Percentiles rank a stretch among this genome's conserved stretches.
phyloP scores from a whole-genome alignment of 2,329 filamentous ascomycete genomes.

The Trichoderma koningiopsis region DNA sequence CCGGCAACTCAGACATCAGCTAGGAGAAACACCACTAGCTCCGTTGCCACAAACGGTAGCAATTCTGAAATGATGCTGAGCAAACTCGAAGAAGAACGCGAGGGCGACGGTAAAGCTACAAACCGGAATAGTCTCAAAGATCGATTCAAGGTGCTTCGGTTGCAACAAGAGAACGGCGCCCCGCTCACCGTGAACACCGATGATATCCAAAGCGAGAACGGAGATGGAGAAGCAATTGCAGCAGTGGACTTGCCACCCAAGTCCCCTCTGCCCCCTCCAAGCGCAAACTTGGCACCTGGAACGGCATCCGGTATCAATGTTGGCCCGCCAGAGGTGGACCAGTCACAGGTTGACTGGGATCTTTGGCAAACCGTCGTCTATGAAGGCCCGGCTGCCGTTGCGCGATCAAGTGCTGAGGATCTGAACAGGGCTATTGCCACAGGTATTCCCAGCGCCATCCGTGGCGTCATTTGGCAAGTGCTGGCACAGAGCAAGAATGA shows the following conservation, averaged over 20 bases:
- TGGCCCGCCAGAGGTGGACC: slow-evolving; percentile 69
- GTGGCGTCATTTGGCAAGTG: slow-evolving; percentile 99
- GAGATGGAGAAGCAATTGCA: slow-evolving; percentile 32
- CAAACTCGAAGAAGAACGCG: slow-evolving; percentile 72
- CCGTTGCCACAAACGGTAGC: slow-evolving; percentile 75
- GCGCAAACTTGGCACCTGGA: slow-evolving; percentile 74
- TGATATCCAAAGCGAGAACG: slow-evolving; percentile 45
- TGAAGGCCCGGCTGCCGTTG: slow-evolving; percentile 85
- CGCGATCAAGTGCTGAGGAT: slow-evolving; percentile 84
- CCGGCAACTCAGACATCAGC: slow-evolving; percentile 51
- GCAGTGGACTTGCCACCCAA: slow-evolving; percentile 39
- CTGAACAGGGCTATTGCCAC: slow-evolving; percentile 87
- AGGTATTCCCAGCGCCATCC: slow-evolving; percentile 91
- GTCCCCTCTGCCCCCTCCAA: slow-evolving; percentile 64
- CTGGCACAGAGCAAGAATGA: slow-evolving; percentile 93
- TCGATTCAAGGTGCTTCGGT: slow-evolving; percentile 74
- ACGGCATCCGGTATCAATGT: slow-evolving; percentile 81
- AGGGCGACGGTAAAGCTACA: slow-evolving; percentile 51
- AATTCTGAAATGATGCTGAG: slow-evolving; percentile 79
- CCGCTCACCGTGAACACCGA: slow-evolving; percentile 56
- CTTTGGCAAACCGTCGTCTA: slow-evolving; percentile 96
- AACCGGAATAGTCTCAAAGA: slow-evolving; percentile 69
- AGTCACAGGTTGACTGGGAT: slow-evolving; percentile 93
- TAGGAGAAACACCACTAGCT: slow-evolving; percentile 75
- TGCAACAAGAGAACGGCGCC: slow-evolving; percentile 71